Base-by-base conservation (phyloP, 192 early-diverging fungal species). In the Coemansia sp. region DNA sequence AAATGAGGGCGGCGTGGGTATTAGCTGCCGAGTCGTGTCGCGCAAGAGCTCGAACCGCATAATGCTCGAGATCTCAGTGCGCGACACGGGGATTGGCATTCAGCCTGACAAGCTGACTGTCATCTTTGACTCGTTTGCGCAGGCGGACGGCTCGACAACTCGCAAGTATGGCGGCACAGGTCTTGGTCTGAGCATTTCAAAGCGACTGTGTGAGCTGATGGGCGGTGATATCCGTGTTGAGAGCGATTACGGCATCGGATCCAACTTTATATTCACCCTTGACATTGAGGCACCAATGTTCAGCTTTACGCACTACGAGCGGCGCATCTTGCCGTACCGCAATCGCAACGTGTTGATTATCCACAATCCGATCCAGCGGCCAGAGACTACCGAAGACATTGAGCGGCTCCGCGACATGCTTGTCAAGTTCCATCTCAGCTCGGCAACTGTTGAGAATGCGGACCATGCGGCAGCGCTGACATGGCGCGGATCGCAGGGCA, bases 131-230 rank as follows among this genome's bases (percentile, higher is more conserved):
- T 89, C 89, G 25, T 96, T 94, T 77, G 81, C 88, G 45, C 94
- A 95, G 71, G 92, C 92, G 2, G 92, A 94, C 58, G 89, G 90
- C 17, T 88, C 88, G 14, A 93, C 91, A 6, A 91, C 90, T 14
- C 89, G 92, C 70, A 88, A 90, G 79, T 96, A 92, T 66, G 92
- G 92, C 48, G 93, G 93, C 38, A 94, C 93, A 11, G 93, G 95
- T 0, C 75, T 96, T 17, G 93, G 93, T 0, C 83, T 96, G 38
- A 91, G 89, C 40, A 96, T 96, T 51, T 92, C 88, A 10, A 89
- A 88, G 75, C 87, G 90, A 41, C 78, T 96, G 7, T 88, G 89
- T 45, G 85, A 88, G 49, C 74, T 93, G 50, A 88, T 93, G 79
- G 91, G 91, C 50, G 93, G 93, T 25, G 75, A 87, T 64, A 88